Evolutionary conservation across 2,329 filamentous ascomycete genomes (phyloP), one percentile per base, ranked within the genome.

Genomic region (Penicillium sp.): DNA sequence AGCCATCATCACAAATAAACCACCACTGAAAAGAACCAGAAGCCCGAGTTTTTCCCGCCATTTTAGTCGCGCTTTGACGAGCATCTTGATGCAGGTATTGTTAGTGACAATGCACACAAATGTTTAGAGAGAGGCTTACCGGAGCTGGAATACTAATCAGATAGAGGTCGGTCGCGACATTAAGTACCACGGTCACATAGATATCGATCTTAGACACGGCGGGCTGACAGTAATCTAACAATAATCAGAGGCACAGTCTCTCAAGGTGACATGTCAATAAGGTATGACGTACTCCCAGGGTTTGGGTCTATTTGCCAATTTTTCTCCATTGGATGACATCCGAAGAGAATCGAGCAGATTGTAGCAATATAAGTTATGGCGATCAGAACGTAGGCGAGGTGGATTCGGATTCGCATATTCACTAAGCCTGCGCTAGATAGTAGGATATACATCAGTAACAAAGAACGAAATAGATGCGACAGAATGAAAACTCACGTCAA

Each of bases 251-350:
- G 21, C 33, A 27, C 8, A 5, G 23, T 45, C 21, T 23, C 2
- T 6, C 6, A 27, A 2, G 17, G 7, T 19, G 27, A 7, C 4
- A 15, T 33, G 1, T 33, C 5, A 6, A 27, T 19, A 57, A 55
- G 17, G 60, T 29, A 25, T 15, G 7, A 72, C 80, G 63, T 66
- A 83, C 81, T 78, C 12, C 84, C 83, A 0, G 84, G 84, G 31
- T 86, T 70, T 0, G 84, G 84, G 52, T 79, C 73, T 49, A 87
- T 84, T 67, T 86, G 83, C 83, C 84, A 87, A 64, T 83, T 82
- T 39, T 77, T 78, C 27, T 73, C 61, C 53, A 86, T 78, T 0
- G 83, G 83, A 25, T 75, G 75, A 61, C 84, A 87, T 8, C 78
- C 78, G 3, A 82, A 72, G 15, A 84, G 75, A 36, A 85, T 77